Base-by-base conservation (phyloP, 257 asterid species). In the Lycium barbarum region DNA sequence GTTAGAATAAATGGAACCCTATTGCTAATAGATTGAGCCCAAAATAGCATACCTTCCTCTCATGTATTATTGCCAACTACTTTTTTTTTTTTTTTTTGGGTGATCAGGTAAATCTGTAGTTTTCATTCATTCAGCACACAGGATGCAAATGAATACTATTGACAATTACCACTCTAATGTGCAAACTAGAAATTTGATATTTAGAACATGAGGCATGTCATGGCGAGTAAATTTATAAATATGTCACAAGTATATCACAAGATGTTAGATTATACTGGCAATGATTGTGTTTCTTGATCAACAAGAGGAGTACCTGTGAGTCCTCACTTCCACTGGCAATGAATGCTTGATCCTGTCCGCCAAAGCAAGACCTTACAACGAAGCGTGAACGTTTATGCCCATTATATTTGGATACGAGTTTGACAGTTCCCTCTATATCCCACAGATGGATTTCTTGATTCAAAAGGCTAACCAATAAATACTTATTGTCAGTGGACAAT, bases 241-340 rank as follows among this genome's bases (percentile, higher is more conserved):
- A 70, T 38, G 54, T 17, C 54, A 70, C 79, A 70, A 40, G 79
- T 70, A 38, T 38, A 26, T 12, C 62, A 49, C 45, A 49, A 76
- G 61, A 68, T 36, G 11, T 26, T 20, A 73, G 80, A 73, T 47
- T 73, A 47, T 74, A 49, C 40, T 20, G 59, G 72, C 22, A 22
- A 53, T 51, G 9, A 22, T 51, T 74, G 13, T 80, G 33, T 53
- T 54, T 36, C 20, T 62, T 84, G 68, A 86, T 83, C 15, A 62
- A 20, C 72, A 81, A 49, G 83, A 65, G 76, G 73, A 72, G 18
- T 89, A 96, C 99, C 98, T 89, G 96, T 47, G 99, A 93, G 90
- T 96, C 97, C 90, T 96, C 99, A 22, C 99, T 96, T 76, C 99
- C 99, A 76, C 99, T 95, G 74, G 98, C 97, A 68, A 96, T 86